Conservation (phyloP, 2,329 filamentous ascomycete genomes). For the Neonectria punicea region DNA sequence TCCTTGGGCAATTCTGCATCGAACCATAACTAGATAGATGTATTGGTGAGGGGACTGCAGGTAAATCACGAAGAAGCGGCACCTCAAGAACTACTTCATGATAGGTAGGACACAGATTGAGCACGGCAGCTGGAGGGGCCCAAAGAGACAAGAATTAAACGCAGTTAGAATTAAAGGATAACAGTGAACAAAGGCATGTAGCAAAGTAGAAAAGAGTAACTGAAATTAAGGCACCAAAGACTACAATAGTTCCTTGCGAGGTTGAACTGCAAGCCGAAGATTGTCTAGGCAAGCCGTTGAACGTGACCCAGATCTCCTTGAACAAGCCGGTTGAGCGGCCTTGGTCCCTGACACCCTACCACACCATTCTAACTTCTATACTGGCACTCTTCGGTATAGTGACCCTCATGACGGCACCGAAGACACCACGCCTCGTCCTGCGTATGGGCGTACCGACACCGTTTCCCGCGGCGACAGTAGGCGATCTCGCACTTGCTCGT, state of each 20-base stretch:
- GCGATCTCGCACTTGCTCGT: neutral
- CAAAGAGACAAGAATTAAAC: neutral
- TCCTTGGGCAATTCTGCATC: no score
- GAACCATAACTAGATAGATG: no score
- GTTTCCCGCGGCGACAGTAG: neutral
- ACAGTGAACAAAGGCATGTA: neutral
- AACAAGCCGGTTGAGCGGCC: neutral
- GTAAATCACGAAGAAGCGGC: no score
- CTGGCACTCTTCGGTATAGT: neutral
- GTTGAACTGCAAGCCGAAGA: neutral
- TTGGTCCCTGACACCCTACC: neutral
- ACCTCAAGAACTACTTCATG: neutral
- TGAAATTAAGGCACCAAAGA: neutral
- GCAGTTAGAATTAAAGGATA: neutral
- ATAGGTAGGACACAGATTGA: neutral
- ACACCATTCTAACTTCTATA: neutral
- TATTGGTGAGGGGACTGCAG: no score
- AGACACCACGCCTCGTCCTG: neutral
- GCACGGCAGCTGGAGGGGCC: neutral
- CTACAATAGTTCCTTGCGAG: neutral
- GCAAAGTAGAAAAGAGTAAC: neutral
- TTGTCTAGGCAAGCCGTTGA: neutral
- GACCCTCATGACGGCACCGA: neutral
- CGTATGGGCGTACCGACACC: neutral
- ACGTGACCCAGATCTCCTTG: neutral